Evolutionary conservation across 225 moss, liverwort and hornwort species (phyloP).

Genomic region (Sphagnum contortum): DNA sequence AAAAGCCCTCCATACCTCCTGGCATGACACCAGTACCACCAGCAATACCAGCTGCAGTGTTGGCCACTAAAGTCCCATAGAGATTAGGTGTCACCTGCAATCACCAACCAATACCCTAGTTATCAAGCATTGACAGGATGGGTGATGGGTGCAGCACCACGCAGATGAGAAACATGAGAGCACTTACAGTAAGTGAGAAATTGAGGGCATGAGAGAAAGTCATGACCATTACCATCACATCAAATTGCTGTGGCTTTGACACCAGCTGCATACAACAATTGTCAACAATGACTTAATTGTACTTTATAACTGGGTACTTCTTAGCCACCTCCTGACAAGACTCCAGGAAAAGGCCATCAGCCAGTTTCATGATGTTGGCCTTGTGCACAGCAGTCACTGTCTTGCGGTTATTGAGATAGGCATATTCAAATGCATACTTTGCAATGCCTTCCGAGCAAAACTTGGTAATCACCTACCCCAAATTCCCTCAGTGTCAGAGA

Average conservation of each 20-base stretch:
- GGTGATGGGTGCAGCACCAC: too few species aligned
- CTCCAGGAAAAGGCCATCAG: slow-evolving; percentile 93
- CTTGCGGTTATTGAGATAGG: slow-evolving; percentile 96
- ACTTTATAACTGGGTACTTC: slow-evolving; percentile 75
- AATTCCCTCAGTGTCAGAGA: slow-evolving; percentile 21
- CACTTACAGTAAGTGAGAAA: too few species aligned
- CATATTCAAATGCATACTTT: slow-evolving; percentile 96
- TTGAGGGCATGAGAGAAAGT: too few species aligned
- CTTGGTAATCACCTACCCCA: slow-evolving; percentile 89
- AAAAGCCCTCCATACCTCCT: slow-evolving; percentile 53
- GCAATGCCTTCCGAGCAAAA: slow-evolving; percentile 98
- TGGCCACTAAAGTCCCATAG: slow-evolving; percentile 97
- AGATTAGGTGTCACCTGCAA: slow-evolving; percentile 92
- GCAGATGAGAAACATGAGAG: too few species aligned
- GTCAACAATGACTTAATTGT: slow-evolving; percentile 95
- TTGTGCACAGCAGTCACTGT: slow-evolving; percentile 99
- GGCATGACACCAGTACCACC: slow-evolving; percentile 99
- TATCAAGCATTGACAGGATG: neutral
- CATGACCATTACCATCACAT: slow-evolving; percentile 69
- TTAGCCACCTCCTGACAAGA: slow-evolving; percentile 95
- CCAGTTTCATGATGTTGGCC: slow-evolving; percentile 99
- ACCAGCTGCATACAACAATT: slow-evolving; percentile 99
- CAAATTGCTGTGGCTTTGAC: slow-evolving; percentile 94
- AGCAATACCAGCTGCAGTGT: slow-evolving; percentile 97
- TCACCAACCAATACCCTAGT: neutral